Base-by-base conservation (phyloP, 805 yeast genomes). In the Sugiyamaella floridensis region DNA sequence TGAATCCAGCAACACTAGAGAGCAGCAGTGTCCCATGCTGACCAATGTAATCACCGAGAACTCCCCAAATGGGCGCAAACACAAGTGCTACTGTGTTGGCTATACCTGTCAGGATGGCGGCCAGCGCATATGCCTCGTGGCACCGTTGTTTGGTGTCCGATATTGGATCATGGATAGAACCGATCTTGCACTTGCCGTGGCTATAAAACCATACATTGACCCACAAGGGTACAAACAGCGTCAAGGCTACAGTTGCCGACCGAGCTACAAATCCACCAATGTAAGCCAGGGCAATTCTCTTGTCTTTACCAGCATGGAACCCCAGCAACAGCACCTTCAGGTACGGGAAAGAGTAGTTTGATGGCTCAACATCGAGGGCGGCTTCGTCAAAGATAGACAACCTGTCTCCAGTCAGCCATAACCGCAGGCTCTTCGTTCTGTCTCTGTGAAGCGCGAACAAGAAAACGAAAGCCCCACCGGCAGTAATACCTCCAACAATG, bases 71-170 rank as follows among this genome's bases (percentile, higher is more conserved):
- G 12, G 89, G 90, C 0, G 89, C 83, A 44, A 77, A 71, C 0
- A 80, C n/a, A 20, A 85, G 68, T 1, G 84, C 77, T 20, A 76
- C 71, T 0, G 80, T 71, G 57, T 83, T 83, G 2, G 81, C 73
- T n/a, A 83, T 76, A 8, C 92, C 92, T 0, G 86, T 78, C 29
- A 85, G 67, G 43, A 85, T 81, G 0, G 89, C 86, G 15, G 88
- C 79, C 54, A 77, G 75, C 8, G 82, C 71, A 57, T 80, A 83
- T 0, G 86, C 88, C 41, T 82, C 84, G 48, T 76, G 75, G 60
- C 89, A 83, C 20, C 73, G 62, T 60, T 70, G 50, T 61, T 74
- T 55, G 41, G 66, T 69, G 5, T 60, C 60, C 1, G 65, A 57
- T 2, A 48, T 45, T 15, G 57, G 57, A 42, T 55, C 55, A 29